A percentile compares a stretch with the other conserved stretches of the same genome.
Evolutionary conservation across 768 basidiomycete genomes (phyloP).

Genomic region (Leucocoprinus sp.): DNA sequence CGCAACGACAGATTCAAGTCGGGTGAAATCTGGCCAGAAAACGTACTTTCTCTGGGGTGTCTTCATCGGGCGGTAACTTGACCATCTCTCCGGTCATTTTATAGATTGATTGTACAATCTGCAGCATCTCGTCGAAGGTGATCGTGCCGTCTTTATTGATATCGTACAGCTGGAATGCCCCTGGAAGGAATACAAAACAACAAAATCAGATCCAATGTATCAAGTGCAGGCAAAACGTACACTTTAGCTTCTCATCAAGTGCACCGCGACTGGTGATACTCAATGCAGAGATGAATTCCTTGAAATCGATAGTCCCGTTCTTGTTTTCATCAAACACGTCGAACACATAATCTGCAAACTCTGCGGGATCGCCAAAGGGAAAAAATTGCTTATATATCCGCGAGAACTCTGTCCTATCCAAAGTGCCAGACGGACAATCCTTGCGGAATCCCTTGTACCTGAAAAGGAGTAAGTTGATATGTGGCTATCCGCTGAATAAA

Average conservation of each 20-base stretch:
- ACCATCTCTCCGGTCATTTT: slow-evolving; percentile 99
- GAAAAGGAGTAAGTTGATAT: slow-evolving; percentile 15
- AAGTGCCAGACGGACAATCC: slow-evolving; percentile 94
- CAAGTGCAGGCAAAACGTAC: slow-evolving; percentile 39
- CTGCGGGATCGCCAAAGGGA: slow-evolving; percentile 94
- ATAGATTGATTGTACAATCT: slow-evolving; percentile 97
- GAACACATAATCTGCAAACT: slow-evolving; percentile 98
- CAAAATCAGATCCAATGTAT: slow-evolving; percentile 7
- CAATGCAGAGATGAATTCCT: slow-evolving; percentile 97
- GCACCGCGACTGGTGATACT: slow-evolving; percentile 90
- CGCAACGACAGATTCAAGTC: slow-evolving; percentile 1
- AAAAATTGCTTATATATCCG: slow-evolving; percentile 99
- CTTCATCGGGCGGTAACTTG: slow-evolving; percentile 94
- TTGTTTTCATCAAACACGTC: slow-evolving; percentile 94
- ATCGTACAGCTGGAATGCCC: slow-evolving; percentile 99
- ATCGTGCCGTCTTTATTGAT: slow-evolving; percentile 98
- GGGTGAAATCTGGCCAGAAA: slow-evolving; percentile 3
- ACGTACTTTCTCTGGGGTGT: slow-evolving; percentile 95
- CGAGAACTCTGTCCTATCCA: slow-evolving; percentile 92
- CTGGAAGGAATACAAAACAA: slow-evolving; percentile 34
- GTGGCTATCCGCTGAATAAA: slow-evolving; percentile 5
- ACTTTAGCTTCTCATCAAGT: slow-evolving; percentile 97
- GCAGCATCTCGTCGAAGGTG: slow-evolving; percentile 98
- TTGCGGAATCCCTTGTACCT: slow-evolving; percentile 99
- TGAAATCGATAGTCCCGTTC: slow-evolving; percentile 98